Percentiles rank a stretch among this genome's conserved stretches.
Evolutionary conservation across 2,329 filamentous ascomycete species (phyloP).

Genomic region (Apiospora malaysiana): DNA sequence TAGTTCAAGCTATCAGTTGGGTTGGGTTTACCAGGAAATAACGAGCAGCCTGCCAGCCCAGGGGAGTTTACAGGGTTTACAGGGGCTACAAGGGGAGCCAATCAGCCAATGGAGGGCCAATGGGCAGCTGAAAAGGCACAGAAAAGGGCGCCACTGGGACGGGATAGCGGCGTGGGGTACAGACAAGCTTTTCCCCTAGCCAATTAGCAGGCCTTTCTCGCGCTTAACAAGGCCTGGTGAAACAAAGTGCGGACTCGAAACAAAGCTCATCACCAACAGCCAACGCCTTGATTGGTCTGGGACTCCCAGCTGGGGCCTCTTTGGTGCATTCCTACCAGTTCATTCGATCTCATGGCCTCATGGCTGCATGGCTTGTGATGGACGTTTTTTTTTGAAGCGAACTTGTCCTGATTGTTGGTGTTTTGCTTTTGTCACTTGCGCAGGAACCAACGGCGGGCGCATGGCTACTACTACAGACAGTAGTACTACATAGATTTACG

Average conservation of each 20-base stretch:
- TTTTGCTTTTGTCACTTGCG: neutral
- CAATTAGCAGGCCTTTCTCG: neutral
- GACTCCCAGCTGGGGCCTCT: neutral
- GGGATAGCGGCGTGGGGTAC: constrained; percentile 3
- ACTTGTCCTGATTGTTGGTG: neutral
- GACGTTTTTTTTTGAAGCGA: neutral
- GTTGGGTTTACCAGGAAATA: neutral
- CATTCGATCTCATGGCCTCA: neutral
- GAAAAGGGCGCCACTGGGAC: neutral
- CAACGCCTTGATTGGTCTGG: neutral
- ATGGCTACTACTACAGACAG: no score
- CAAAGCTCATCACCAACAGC: constrained; percentile 13
- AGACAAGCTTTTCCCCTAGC: constrained; percentile 17
- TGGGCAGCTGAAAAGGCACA: no score
- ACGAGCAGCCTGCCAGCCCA: neutral
- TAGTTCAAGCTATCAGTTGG: neutral
- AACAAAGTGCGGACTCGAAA: constrained; percentile 16
- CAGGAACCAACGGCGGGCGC: constrained; percentile 2
- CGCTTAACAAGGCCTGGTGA: constrained; percentile 1
- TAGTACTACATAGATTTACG: neutral
- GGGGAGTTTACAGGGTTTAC: neutral
- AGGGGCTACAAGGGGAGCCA: neutral
- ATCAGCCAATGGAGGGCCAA: no score
- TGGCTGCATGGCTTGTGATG: neutral
- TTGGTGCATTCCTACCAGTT: neutral